Evolutionary conservation across 768 basidiomycete genomes (phyloP), one percentile per base, ranked within the genome.

Genomic region (Tremella yokohamensis): DNA sequence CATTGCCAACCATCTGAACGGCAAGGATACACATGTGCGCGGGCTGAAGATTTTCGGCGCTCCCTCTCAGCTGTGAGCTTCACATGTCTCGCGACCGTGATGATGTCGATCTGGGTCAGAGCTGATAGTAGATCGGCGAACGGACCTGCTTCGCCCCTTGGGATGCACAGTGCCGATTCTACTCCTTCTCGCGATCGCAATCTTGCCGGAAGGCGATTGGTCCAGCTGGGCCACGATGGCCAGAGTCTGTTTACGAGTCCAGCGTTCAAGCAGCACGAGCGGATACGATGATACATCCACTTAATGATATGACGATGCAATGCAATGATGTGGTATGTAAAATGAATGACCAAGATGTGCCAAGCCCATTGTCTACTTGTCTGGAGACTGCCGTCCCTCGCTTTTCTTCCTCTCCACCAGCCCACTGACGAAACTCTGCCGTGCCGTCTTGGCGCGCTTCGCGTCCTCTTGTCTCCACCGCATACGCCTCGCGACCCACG

Each of bases 1-100:
- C 49, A 81, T 91, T 13, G 85, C 87, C 19, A 99, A 98, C 72
- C 92, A 98, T 72, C 87, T 96, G 86, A 97, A 93, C 67, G 96
- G 96, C 6, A 98, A 98, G 74, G 96, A 99, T 77, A 98, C 96
- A 8, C 96, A 99, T 78, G 89, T 99, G 16, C 84, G 96, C 12
- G 93, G 94, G 2, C 77, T 98, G 40, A 84, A 82, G 37, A 82
- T 97, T n/a, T 83, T 90, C 54, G 94, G 91, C 0, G 88, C 90
- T 4, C 42, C 42, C 40, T 29, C 19, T 34, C 29, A 34, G 29
- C 29, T 34, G 29, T 34, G 29, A 34, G 29, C 29, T 34, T n/a
- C n/a, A n/a, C n/a, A n/a, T 34, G 29, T 34, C 29, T 34, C 11
- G 29, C 29, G n/a, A n/a, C n/a, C n/a, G n/a, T n/a, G n/a, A n/a